Base-by-base conservation (phyloP, 2,329 filamentous ascomycete genomes). In the Penicillium sp. region DNA sequence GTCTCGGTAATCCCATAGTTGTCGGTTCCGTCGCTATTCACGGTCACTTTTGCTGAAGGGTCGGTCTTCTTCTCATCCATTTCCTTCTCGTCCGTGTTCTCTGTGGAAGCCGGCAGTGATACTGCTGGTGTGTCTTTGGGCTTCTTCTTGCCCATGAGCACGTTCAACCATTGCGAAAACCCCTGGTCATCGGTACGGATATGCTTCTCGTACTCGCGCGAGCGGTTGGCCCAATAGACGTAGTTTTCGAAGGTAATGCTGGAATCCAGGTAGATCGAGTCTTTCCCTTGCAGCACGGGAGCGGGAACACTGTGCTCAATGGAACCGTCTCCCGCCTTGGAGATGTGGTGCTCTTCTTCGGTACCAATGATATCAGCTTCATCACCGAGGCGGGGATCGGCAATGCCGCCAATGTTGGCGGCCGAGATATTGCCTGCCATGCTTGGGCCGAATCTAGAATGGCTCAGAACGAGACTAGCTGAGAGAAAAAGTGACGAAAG, bases 161-260 rank as follows among this genome's bases (percentile, higher is more conserved):
- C 5, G 15, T 37, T 50, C 8, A 20, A 25, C 42, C 46, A 18
- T 42, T 20, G 27, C 23, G 48, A 42, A 12, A 52, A 39, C 13
- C 54, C 51, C n/a, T 13, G 49, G 35, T 55, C 45, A 38, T 50
- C 47, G 10, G 46, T 52, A n/a, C 57, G 62, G 10, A 56, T 54
- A 20, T 23, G 20, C 33, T 54, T 56, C 53, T 72, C 68, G 15
- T 66, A 62, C 24, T 60, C 60, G 15, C 69, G 66, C 12, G 67
- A 70, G 29, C 64, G 60, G 20, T 61, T 48, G 2, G 65, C 67
- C 47, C 67, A 70, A 56, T 69, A 66, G 42, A 61, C 48, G 45
- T 71, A 70, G 47, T 69, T 67, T 49, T 72, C 68, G 44, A 72
- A 72, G 1, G 61, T 53, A 41, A 71, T 58, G 42, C 37, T 58